phyloP scores from a whole-genome alignment of 768 basidiomycete species.

The Rhodotorula kratochvilovae region DNA sequence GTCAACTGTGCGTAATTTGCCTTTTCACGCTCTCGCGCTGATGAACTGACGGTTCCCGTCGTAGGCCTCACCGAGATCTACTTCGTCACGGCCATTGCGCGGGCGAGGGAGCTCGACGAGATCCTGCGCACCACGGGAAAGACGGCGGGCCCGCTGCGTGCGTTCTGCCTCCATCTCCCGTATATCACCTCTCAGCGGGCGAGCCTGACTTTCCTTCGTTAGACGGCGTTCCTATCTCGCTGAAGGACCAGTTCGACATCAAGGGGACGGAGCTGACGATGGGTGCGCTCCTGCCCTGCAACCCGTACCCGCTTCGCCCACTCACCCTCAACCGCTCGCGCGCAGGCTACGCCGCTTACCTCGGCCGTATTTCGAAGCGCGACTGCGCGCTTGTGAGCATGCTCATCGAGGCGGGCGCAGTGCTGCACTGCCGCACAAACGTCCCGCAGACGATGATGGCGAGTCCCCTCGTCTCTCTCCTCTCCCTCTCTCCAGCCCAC shows the following conservation, averaged over 20 bases:
- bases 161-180: too few relatives aligned
- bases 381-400: slow-evolving; percentile 15
- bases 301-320: too few relatives aligned
- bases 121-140: slow-evolving; percentile 60
- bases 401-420: slow-evolving; percentile 26
- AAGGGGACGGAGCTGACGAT: slow-evolving; percentile 36
- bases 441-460: slow-evolving; percentile 40
- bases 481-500: background rate
- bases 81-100: slow-evolving; percentile 62
- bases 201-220: too few relatives aligned
- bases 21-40: background rate
- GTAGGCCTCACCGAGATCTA: slow-evolving; percentile 74
- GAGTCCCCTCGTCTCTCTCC: background rate
- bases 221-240: slow-evolving; percentile 42
- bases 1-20: slow-evolving; percentile 52
- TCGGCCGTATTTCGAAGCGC: slow-evolving; percentile 27
- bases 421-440: slow-evolving; percentile 36
- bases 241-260: slow-evolving; percentile 48
- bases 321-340: background rate
- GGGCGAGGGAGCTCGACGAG: slow-evolving; percentile 65
- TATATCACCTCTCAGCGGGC: too few relatives aligned
- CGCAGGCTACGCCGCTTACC: slow-evolving; percentile 38
- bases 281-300: slow-evolving; percentile 7
- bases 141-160: slow-evolving; percentile 56
- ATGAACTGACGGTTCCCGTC: too few relatives aligned